Base-by-base conservation (phyloP, 352 stramenopile species). In the Pythium brachiatum region DNA sequence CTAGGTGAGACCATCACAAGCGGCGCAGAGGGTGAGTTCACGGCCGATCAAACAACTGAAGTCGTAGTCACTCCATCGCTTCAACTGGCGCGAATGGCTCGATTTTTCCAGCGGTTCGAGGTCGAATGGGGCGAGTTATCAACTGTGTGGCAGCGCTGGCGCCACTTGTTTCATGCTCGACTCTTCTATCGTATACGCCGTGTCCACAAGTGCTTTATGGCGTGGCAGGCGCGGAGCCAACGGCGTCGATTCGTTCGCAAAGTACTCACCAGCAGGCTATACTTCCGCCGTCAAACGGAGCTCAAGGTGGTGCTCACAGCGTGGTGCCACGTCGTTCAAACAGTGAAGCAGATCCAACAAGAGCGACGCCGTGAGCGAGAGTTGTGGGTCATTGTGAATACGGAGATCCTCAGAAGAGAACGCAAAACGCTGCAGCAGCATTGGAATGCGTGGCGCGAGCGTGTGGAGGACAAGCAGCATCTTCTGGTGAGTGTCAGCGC, bases 121-220 rank as follows among this genome's bases (percentile, higher is more conserved):
- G 34, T 84, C 43, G 61, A 63, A 7, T 90, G 78, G 75, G 9
- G 46, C 6, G 64, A 83, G 15, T 29, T 73, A 15, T 53, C 55
- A 8, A 58, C 61, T 31, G 62, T 73, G 9, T 91, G 81, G 81
- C 72, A 75, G 48, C 72, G 73, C 1, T 91, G 81, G 79, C 70
- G 81, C 5, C 74, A 79, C 36, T 51, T 73, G 29, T 91, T 88
- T 53, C 81, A 91, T 55, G 78, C 81, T 2, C 55, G 73, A 23
- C 57, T 89, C 21, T 91, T 89, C 57, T 78, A 78, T 53, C 70
- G 81, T 0, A 74, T 91, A 34, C 78, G 78, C 7, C 55, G 47
- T 4, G 46, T 79, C 2, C 69, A 86, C 23, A 41, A 54, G 4
- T 43, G 64, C 26, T 79, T 84, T 7, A 38, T 62, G 2, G 43